These are phyloP conservation scores for Ustilago lituana DNA, from an alignment of 1,284 basidiomycete species.

Conservation along the genomic window DNA sequence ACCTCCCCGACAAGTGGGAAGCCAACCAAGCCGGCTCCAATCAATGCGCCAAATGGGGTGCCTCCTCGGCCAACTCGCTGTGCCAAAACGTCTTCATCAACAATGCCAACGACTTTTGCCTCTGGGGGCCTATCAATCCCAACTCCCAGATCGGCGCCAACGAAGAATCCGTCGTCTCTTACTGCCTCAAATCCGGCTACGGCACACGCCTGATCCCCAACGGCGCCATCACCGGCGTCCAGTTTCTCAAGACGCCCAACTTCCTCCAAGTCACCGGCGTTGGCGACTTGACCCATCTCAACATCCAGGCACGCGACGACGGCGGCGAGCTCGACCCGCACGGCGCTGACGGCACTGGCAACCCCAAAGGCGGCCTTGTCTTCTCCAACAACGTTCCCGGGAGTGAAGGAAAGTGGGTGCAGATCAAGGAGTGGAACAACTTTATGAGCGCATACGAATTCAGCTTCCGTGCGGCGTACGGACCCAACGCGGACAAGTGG, in stretches of 20 bases:
- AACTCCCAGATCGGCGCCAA: conserved; percentile 48
- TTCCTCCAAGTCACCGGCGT: conserved; percentile 76
- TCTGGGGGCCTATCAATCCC: conserved; percentile 52
- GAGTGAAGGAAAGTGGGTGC: conserved; percentile 32
- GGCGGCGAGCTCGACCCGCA: conserved; percentile 59
- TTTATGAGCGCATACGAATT: conserved; percentile 53
- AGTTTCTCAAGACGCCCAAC: conserved; percentile 75
- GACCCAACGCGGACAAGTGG: conserved; percentile 31
- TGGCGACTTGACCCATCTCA: conserved; percentile 75
- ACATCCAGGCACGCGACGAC: conserved; percentile 30
- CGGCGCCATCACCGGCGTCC: conserved; percentile 78
- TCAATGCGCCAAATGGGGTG: conserved; percentile 54
- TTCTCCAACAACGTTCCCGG: conserved; percentile 43
- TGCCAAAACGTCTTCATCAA: conserved; percentile 66
- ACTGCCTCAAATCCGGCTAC: conserved; percentile 73
- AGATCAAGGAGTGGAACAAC: conserved; percentile 57
- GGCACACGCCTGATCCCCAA: conserved; percentile 77
- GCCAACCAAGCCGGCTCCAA: conserved; percentile 59
- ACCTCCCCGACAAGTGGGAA: conserved; percentile 62
- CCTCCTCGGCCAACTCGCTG: conserved; percentile 37
- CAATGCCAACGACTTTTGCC: conserved; percentile 60
- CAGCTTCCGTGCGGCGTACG: conserved; percentile 53
- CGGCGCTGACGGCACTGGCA: conserved; percentile 50
- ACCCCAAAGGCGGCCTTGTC: conserved; percentile 53
- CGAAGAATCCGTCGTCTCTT: conserved; percentile 75